phyloP scores from a whole-genome alignment of 345 rosid genomes.

The Toxicodendron radicans region DNA sequence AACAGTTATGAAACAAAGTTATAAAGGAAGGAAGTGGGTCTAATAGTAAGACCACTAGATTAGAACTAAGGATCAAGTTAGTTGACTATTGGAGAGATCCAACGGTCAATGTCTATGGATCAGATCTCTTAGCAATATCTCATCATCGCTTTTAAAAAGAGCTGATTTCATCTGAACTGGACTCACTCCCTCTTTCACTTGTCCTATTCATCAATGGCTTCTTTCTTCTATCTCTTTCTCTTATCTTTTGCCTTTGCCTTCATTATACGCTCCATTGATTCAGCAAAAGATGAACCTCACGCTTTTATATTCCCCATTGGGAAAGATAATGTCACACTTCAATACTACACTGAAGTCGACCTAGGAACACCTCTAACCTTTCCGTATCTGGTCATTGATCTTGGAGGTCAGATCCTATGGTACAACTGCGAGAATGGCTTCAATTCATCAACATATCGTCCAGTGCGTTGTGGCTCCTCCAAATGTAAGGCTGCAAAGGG shows the following conservation, averaged over 20 bases:
- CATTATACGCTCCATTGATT: background rate
- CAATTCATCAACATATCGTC: conserved; percentile 33
- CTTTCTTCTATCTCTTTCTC: background rate
- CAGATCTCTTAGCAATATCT: no score
- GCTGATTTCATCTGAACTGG: no score
- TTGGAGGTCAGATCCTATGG: conserved; percentile 42
- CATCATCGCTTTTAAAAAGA: no score
- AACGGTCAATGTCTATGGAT: no score
- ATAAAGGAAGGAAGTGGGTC: no score
- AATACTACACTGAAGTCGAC: background rate
- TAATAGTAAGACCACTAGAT: no score
- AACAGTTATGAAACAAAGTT: no score
- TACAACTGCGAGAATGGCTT: conserved; percentile 38
- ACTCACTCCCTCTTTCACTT: background rate
- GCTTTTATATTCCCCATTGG: background rate
- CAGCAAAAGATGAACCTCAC: background rate
- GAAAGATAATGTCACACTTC: background rate
- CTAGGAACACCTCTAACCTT: conserved; percentile 11
- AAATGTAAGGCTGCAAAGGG: conserved; percentile 25
- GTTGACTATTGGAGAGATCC: no score
- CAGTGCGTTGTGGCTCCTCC: conserved; percentile 29
- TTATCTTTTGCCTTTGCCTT: background rate
- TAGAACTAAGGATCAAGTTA: no score
- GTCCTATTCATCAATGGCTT: background rate
- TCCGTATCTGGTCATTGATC: conserved; percentile 30